phyloP scores from a whole-genome alignment of 345 rosid species.

The Pseudoturritis turrita region DNA sequence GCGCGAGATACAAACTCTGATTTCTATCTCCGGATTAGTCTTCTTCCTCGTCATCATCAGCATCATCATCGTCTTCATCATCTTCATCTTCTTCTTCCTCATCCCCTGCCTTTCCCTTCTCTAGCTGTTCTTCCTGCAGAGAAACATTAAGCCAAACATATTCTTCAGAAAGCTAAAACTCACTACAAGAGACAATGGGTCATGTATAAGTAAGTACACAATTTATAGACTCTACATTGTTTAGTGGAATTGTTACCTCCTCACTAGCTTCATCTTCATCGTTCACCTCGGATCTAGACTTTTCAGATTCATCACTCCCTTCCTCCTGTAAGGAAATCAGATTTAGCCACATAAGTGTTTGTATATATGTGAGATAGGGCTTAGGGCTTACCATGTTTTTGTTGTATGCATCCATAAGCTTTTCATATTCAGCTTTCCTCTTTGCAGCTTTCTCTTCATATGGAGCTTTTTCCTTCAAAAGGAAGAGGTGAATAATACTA shows the following conservation, averaged over 20 bases:
- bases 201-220: neutral
- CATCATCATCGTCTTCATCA: neutral
- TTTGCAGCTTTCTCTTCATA: slow-evolving; percentile 81
- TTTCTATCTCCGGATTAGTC: slow-evolving; percentile 13
- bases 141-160: neutral
- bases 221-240: neutral
- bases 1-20: neutral
- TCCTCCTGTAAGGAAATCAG: slow-evolving; percentile 37
- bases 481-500: slow-evolving; percentile 3
- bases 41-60: slow-evolving; percentile 23
- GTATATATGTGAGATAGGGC: neutral
- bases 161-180: neutral
- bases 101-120: slow-evolving; percentile 21
- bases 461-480: slow-evolving; percentile 73
- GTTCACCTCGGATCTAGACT: slow-evolving; percentile 62
- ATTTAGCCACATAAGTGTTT: neutral
- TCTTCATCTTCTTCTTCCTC: slow-evolving; percentile 13
- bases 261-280: slow-evolving; percentile 57
- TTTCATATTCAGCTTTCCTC: slow-evolving; percentile 69
- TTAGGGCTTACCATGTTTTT: slow-evolving; percentile 57
- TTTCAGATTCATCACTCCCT: slow-evolving; percentile 58
- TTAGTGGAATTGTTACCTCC: slow-evolving; percentile 34
- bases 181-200: neutral
- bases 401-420: slow-evolving; percentile 77
- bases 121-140: slow-evolving; percentile 24